Conservation (phyloP, 495 filamentous ascomycete genomes). For the Viridothelium virens region DNA sequence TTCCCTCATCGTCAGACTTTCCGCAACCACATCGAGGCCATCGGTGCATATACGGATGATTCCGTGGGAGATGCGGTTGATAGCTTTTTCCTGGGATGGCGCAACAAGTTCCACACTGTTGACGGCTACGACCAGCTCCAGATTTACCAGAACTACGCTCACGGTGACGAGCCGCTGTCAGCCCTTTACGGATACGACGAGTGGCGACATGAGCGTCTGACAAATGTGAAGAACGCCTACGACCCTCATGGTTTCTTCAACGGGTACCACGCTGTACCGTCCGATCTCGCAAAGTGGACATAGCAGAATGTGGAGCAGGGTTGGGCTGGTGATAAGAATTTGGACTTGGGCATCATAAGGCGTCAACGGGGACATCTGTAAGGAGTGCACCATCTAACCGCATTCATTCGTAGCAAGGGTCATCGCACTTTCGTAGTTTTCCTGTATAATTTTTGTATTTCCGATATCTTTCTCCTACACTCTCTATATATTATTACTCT, state of each 20-base stretch:
- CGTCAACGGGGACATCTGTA: not conserved
- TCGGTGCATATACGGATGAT: not conserved
- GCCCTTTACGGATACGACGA: not conserved
- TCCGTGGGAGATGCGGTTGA: not conserved
- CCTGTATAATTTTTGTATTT: no score
- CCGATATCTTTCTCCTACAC: no score
- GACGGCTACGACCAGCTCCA: not conserved
- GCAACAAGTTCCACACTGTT: not conserved
- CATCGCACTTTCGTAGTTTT: no score
- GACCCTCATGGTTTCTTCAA: not conserved
- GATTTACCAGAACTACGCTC: not conserved
- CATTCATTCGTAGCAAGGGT: no score
- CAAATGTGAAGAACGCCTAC: not conserved
- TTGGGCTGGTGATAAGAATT: not conserved
- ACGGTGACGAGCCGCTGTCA: not conserved
- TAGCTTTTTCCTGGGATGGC: not conserved
- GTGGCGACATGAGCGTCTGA: not conserved
- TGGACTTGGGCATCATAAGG: not conserved
- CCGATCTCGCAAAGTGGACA: not conserved
- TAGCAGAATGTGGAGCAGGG: not conserved
- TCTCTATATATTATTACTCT: no score
- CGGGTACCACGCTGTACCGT: not conserved
- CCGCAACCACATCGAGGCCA: not conserved
- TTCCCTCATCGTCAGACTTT: not conserved
- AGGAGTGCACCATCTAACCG: no score